A percentile compares a stretch with the other conserved stretches of the same genome.
These are phyloP conservation scores for Emergomyces pasteurianus DNA, from an alignment of 2,329 filamentous ascomycete genomes.

Conservation along the genomic window DNA sequence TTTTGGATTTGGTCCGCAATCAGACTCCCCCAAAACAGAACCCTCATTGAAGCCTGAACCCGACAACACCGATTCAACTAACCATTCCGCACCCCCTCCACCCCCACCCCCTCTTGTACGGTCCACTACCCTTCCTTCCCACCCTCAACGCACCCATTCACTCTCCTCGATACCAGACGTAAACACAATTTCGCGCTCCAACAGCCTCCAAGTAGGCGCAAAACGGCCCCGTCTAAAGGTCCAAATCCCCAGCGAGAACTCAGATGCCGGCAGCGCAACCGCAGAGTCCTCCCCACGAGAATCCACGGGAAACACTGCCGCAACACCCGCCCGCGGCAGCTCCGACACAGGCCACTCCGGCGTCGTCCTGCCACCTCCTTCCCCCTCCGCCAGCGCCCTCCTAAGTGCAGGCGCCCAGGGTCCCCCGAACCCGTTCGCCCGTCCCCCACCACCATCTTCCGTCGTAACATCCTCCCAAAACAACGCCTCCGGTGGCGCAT, in stretches of 20 bases:
- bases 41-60: conserved; percentile 24
- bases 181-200: conserved; percentile 63
- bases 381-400: conserved; percentile 73
- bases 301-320: conserved; percentile 41
- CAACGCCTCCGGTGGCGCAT: conserved; percentile 24
- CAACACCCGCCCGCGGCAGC: conserved; percentile 44
- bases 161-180: conserved; percentile 57
- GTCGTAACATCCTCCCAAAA: conserved; percentile 21
- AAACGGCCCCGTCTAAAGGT: conserved; percentile 78
- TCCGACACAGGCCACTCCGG: conserved; percentile 49
- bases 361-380: conserved; percentile 82
- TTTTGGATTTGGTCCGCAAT: conserved; percentile 53
- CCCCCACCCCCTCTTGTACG: conserved; percentile 35
- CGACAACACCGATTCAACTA: conserved; percentile 50
- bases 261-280: conserved; percentile 60
- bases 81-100: conserved; percentile 42
- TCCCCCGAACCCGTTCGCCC: conserved; percentile 88
- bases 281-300: conserved; percentile 56
- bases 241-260: conserved; percentile 86
- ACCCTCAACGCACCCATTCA: conserved; percentile 38
- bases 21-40: conserved; percentile 35
- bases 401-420: conserved; percentile 84
- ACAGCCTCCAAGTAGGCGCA: conserved; percentile 55
- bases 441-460: conserved; percentile 58
- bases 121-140: conserved; percentile 36